Evolutionary conservation across 169 alveolate species (phyloP).

Genomic region (Miamiensis avidus): DNA sequence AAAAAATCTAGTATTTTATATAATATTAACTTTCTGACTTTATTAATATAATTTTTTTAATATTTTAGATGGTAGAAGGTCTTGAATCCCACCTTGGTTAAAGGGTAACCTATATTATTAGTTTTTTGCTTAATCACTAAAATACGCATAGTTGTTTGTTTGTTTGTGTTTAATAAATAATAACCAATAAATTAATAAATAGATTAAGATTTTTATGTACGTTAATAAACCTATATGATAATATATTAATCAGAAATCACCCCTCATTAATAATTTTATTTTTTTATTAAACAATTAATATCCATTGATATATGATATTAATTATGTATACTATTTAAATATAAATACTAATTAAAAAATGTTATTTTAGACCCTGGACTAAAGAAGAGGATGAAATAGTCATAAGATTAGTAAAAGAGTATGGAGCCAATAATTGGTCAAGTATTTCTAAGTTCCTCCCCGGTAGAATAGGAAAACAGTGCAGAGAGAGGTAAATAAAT

Average conservation of each 20-base stretch:
- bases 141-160: too few relatives aligned
- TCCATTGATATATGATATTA: neutral
- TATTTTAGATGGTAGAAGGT: slow-evolving; percentile 75
- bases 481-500: slow-evolving; percentile 55
- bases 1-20: too few relatives aligned
- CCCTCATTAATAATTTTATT: too few relatives aligned
- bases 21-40: too few relatives aligned
- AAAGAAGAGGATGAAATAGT: slow-evolving; percentile 73
- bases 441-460: slow-evolving; percentile 55
- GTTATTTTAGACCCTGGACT: slow-evolving; percentile 58
- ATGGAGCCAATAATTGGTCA: slow-evolving; percentile 77
- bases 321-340: neutral
- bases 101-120: slow-evolving; percentile 67
- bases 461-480: slow-evolving; percentile 61
- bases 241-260: too few relatives aligned
- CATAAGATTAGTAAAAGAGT: slow-evolving; percentile 61
- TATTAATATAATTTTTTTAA: too few relatives aligned
- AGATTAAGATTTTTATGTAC: too few relatives aligned
- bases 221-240: too few relatives aligned
- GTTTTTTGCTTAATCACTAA: too few relatives aligned
- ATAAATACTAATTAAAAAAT: too few relatives aligned
- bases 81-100: slow-evolving; percentile 73
- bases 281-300: slow-evolving; percentile 31
- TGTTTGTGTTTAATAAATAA: too few relatives aligned
- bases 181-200: too few relatives aligned